These are phyloP conservation scores for Entophlyctis helioformis DNA, from an alignment of 192 early-diverging fungal species.

Conservation along the genomic window DNA sequence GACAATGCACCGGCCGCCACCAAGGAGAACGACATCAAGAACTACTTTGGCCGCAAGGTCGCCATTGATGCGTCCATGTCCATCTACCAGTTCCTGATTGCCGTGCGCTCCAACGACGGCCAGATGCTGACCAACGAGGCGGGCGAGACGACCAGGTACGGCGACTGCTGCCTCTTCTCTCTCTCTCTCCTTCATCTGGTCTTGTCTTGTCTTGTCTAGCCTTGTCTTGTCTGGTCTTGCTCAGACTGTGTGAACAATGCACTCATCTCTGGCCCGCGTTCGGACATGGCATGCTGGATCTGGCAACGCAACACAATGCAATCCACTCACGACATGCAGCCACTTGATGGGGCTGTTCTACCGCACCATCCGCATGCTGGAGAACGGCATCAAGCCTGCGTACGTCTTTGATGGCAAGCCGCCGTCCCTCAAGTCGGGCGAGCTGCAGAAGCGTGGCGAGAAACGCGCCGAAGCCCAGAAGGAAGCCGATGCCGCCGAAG, in stretches of 20 bases:
- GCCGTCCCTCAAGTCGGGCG: conserved; percentile 79
- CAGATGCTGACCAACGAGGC: conserved; percentile 76
- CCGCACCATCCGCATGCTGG: conserved; percentile 91
- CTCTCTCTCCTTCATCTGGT: no score
- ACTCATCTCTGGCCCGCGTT: no score
- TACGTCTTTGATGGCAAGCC: conserved; percentile 99
- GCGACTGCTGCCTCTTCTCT: no score
- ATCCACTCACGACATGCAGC: no score
- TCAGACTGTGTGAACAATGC: no score
- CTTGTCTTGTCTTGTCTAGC: no score
- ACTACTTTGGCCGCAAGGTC: conserved; percentile 86
- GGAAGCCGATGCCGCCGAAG: conserved; percentile 25
- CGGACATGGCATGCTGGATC: no score
- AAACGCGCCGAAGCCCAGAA: conserved; percentile 33
- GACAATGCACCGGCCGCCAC: conserved; percentile 82
- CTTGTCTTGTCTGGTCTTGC: no score
- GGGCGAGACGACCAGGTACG: conserved; percentile 86
- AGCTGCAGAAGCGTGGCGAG: conserved; percentile 52
- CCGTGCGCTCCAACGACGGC: conserved; percentile 78
- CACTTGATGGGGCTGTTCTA: conserved; percentile 96
- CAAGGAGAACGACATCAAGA: conserved; percentile 65
- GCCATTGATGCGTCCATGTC: conserved; percentile 97
- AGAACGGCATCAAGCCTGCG: conserved; percentile 89
- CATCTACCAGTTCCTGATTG: conserved; percentile 98
- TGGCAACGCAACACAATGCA: no score